A percentile compares a stretch with the other conserved stretches of the same genome.
Evolutionary conservation across 2,329 filamentous ascomycete genomes (phyloP).

Genomic region (Dichotomopilus funicola): DNA sequence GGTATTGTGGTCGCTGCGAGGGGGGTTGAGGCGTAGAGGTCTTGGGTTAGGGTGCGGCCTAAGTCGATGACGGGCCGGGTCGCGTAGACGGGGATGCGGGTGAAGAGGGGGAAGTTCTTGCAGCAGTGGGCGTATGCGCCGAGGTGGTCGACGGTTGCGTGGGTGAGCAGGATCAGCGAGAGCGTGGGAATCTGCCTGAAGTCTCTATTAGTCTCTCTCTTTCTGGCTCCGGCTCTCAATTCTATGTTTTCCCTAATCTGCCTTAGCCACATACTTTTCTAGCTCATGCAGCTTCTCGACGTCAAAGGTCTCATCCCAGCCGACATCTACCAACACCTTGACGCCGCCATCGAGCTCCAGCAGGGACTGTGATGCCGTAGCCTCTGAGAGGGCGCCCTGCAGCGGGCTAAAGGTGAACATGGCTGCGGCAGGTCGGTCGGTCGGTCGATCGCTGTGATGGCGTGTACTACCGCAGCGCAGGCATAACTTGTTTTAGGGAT

Average conservation of each 20-base stretch:
- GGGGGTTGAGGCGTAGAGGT: conserved; percentile 85
- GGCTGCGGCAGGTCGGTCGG: conserved; percentile 24
- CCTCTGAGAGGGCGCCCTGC: conserved; percentile 82
- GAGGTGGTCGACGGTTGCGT: conserved; percentile 85
- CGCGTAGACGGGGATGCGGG: conserved; percentile 87
- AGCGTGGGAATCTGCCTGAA: conserved; percentile 79
- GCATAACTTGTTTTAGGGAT: conserved; percentile 7
- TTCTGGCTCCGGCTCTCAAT: background rate
- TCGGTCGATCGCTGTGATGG: background rate
- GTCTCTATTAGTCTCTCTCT: background rate
- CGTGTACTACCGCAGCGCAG: conserved; percentile 4
- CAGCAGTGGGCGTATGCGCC: conserved; percentile 94
- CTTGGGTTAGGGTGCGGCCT: conserved; percentile 82
- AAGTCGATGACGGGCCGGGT: conserved; percentile 90
- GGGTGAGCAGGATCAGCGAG: conserved; percentile 88
- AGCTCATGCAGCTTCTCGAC: conserved; percentile 74
- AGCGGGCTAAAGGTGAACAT: conserved; percentile 98
- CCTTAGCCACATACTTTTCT: conserved; percentile 66
- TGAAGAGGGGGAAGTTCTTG: conserved; percentile 90
- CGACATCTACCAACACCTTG: conserved; percentile 89
- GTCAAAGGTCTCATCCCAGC: conserved; percentile 92
- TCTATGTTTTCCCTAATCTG: too few relatives aligned
- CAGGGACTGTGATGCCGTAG: conserved; percentile 85
- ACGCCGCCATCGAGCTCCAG: conserved; percentile 94
- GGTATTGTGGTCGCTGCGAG: conserved; percentile 81